These are phyloP conservation scores for Rhizophlyctis rosea DNA, from an alignment of 192 early-diverging fungal genomes.

Conservation along the genomic window DNA sequence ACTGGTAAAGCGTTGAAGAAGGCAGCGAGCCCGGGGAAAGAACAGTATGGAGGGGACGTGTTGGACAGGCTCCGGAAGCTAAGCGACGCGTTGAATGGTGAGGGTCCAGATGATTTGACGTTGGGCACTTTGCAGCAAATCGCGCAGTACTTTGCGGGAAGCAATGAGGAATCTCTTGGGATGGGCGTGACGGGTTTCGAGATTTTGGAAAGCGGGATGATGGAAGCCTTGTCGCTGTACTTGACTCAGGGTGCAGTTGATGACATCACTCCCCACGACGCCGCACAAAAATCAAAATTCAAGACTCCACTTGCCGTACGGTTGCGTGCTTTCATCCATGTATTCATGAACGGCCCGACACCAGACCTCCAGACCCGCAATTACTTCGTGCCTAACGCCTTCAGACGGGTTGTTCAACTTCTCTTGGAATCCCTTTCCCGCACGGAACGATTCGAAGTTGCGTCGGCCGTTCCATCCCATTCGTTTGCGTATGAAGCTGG, in stretches of 20 bases:
- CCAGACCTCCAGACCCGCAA: constrained; percentile 27
- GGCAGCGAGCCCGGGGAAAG: neutral
- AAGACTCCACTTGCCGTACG: constrained; percentile 17
- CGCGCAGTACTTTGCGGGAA: constrained; percentile 35
- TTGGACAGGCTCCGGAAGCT: neutral
- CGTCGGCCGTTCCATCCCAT: constrained; percentile 33
- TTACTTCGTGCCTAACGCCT: constrained; percentile 41
- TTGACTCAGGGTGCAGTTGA: constrained; percentile 29
- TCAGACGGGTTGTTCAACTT: constrained; percentile 55
- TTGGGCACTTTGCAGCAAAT: constrained; percentile 2
- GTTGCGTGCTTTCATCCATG: constrained; percentile 46
- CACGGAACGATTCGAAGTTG: constrained; percentile 68
- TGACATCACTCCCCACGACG: constrained; percentile 12
- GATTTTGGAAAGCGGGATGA: constrained; percentile 70
- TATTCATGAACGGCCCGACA: constrained; percentile 51
- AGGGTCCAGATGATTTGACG: neutral
- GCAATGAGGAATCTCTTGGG: neutral
- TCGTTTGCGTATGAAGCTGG: neutral
- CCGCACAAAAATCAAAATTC: constrained; percentile 8
- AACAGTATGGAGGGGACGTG: neutral
- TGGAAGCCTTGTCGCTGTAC: constrained; percentile 57
- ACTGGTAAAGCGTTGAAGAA: neutral
- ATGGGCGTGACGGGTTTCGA: constrained; percentile 72
- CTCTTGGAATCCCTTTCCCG: constrained; percentile 72
- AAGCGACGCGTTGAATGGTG: neutral